Conservation (phyloP, 768 basidiomycete species). For the Mycena metata region DNA sequence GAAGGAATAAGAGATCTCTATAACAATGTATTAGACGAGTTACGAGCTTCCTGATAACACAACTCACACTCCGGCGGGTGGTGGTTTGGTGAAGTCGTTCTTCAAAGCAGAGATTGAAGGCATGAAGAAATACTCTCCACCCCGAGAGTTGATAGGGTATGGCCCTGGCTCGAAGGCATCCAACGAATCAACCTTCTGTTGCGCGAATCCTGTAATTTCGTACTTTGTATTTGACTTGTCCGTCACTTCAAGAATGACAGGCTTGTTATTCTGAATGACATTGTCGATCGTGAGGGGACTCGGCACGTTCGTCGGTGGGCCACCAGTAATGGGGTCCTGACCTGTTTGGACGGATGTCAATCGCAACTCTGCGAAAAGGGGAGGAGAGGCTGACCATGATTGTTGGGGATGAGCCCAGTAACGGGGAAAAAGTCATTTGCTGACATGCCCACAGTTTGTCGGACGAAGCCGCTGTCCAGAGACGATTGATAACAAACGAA, state of each 20-base stretch:
- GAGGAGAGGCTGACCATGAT: constrained; percentile 32
- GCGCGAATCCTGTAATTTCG: too few relatives aligned
- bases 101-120: not conserved
- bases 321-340: constrained; percentile 45
- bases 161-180: too few relatives aligned
- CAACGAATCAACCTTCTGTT: too few relatives aligned
- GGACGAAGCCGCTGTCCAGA: constrained; percentile 51
- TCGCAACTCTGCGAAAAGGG: too few relatives aligned
- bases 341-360: constrained; percentile 30
- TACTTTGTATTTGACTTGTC: too few relatives aligned
- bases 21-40: not conserved
- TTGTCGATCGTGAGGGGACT: not conserved
- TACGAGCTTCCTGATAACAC: not conserved
- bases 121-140: not conserved
- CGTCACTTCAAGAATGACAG: too few relatives aligned
- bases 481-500: constrained; percentile 54
- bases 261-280: too few relatives aligned
- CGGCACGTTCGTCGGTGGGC: constrained; percentile 12
- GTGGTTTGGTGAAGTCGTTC: not conserved
- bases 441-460: constrained; percentile 41
- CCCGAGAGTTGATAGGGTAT: not conserved
- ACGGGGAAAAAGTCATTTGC: constrained; percentile 43
- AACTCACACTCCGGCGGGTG: not conserved
- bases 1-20: not conserved
- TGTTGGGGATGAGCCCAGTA: constrained; percentile 32